Conservation (phyloP, 1,139 yeast species). For the Candida tunisiensis region DNA sequence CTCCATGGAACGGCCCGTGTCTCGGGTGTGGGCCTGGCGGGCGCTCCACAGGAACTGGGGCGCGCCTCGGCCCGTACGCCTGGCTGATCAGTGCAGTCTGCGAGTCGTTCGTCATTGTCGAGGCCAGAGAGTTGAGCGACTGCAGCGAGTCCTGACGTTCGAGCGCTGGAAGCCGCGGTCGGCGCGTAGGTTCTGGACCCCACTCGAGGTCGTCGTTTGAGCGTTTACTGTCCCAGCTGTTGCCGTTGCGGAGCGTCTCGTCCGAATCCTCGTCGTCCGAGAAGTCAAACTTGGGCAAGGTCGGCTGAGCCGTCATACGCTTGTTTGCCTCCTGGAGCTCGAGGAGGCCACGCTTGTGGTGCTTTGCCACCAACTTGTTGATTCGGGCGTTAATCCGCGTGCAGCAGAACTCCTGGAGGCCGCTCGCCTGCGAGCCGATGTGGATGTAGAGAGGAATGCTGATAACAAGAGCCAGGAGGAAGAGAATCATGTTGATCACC, state of each 20-base stretch:
- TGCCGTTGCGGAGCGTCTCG: background rate
- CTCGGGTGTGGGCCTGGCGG: too few species aligned
- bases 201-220: background rate
- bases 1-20: too few species aligned
- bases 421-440: conserved; percentile 18
- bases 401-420: conserved; percentile 44
- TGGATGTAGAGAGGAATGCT: conserved; percentile 38
- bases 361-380: conserved; percentile 30
- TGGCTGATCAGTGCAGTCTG: too few species aligned
- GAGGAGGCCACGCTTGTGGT: conserved; percentile 22
- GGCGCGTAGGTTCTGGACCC: too few species aligned
- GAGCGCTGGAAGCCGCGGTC: too few species aligned
- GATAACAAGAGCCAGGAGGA: conserved; percentile 38
- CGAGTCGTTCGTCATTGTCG: too few species aligned
- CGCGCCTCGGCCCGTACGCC: too few species aligned
- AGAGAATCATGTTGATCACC: conserved; percentile 48
- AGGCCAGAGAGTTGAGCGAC: too few species aligned
- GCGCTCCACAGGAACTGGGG: too few species aligned
- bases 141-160: too few species aligned
- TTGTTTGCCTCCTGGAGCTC: conserved; percentile 12
- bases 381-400: conserved; percentile 36
- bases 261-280: conserved; percentile 2
- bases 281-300: conserved; percentile 7
- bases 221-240: background rate
- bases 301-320: conserved; percentile 9